Base-by-base conservation (phyloP, 768 basidiomycete genomes). In the Neoboletus brunneissimus region DNA sequence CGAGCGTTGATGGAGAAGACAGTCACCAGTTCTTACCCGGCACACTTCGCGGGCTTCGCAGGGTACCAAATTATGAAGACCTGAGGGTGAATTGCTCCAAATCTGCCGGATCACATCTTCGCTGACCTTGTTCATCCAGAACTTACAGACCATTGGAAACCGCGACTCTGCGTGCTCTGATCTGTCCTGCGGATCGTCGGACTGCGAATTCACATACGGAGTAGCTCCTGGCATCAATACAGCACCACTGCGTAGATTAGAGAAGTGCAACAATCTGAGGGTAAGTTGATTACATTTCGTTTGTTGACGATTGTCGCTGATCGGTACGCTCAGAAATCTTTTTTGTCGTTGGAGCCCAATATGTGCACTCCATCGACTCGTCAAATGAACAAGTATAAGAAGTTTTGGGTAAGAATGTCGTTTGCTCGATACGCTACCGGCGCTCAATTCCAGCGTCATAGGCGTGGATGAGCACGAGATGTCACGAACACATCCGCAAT, bases 1-100 rank as follows among this genome's bases (percentile, higher is more conserved):
- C 67, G 35, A 68, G 59, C n/a, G 45, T 67, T 9, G 54, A 61
- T 23, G 43, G 47, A 10, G 55, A 48, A 20, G 55, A 60, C 9
- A 49, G 13, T 41, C 29, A 9, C 25, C 50, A n/a, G 18, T 43
- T 25, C 16, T 56, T 41, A 20, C 37, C 51, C 1, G 25, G 13
- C 11, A 18, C 32, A 27, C 40, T 29, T 22, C 56, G 48, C 38
- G 25, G 41, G 50, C 67, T 67, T 47, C 64, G 64, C 45, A 63
- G 58, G 34, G 55, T 68, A 1, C 53, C 48, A 37, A 47, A 18
- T 27, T 56, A 58, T 46, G 64, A 66, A 32, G 55, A 68, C 46
- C 22, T 67, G 34, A 68, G 53, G 51, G 66, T 58, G 40, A 18
- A 51, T 32, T 34, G 12, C 16, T 49, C 31, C 11, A 23, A 35